Evolutionary conservation across 306 rosid species (phyloP).

Genomic region (Corylus avellana): DNA sequence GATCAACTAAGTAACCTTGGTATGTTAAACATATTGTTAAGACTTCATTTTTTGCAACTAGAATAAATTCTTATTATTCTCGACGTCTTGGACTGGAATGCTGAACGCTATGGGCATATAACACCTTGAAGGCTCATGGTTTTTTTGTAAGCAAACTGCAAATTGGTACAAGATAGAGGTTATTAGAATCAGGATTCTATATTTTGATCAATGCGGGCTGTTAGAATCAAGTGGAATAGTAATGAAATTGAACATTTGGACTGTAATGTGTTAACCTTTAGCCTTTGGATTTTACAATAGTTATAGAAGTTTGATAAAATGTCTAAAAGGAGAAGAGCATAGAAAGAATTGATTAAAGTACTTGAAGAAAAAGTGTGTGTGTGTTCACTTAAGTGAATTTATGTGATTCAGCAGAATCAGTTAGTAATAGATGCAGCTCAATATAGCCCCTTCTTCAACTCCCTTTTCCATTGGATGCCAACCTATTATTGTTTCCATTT

Average conservation of each 20-base stretch:
- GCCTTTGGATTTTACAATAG: neutral
- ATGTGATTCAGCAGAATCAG: too few relatives aligned
- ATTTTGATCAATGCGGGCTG: neutral
- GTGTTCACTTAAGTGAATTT: too few relatives aligned
- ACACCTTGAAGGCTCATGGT: neutral
- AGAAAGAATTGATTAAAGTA: neutral
- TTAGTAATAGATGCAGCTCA: neutral
- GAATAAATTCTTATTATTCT: conserved; percentile 6
- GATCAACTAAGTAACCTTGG: conserved; percentile 86
- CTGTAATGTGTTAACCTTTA: neutral
- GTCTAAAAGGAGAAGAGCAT: neutral
- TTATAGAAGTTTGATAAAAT: neutral
- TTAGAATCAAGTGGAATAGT: neutral
- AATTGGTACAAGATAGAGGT: neutral
- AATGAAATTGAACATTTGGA: neutral
- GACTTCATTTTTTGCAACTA: conserved; percentile 12
- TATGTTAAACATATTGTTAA: conserved; percentile 35
- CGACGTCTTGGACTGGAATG: conserved; percentile 5
- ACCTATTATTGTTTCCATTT: too few relatives aligned
- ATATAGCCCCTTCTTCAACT: neutral
- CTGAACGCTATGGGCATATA: neutral
- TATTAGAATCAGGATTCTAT: neutral
- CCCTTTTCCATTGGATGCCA: too few relatives aligned
- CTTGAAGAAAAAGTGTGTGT: neutral
- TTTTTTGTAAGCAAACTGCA: neutral